Evolutionary conservation across 768 basidiomycete genomes (phyloP).

Genomic region (Rhizopogon salebrosus): DNA sequence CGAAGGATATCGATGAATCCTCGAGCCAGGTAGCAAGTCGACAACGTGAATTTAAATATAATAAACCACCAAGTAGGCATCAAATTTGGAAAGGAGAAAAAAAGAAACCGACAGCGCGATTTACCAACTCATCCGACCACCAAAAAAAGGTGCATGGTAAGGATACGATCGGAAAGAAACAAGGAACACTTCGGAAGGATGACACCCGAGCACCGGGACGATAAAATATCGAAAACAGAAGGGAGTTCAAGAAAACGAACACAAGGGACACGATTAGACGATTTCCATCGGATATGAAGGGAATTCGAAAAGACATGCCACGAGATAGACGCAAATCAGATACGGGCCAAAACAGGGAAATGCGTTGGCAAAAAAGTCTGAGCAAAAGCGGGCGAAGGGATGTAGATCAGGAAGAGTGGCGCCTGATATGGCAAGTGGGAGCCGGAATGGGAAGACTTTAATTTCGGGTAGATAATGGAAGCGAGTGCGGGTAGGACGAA

Average conservation of each 20-base stretch:
- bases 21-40: background rate
- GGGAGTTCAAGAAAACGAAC: background rate
- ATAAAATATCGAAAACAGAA: background rate
- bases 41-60: background rate
- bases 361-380: background rate
- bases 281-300: background rate
- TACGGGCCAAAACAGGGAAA: background rate
- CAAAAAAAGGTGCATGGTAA: too few relatives aligned
- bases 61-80: background rate
- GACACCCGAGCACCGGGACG: background rate
- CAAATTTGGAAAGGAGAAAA: too few relatives aligned
- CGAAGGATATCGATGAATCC: background rate
- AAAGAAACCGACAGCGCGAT: too few relatives aligned
- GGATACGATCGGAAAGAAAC: background rate
- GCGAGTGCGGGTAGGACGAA: background rate
- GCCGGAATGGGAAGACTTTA: background rate
- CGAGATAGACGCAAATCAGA: background rate
- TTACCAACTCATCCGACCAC: too few relatives aligned
- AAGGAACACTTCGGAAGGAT: background rate
- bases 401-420: constrained; percentile 1
- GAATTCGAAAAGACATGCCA: too few relatives aligned
- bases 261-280: background rate
- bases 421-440: constrained; percentile 10
- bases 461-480: background rate
- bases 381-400: background rate